Evolutionary conservation across 2,329 filamentous ascomycete species (phyloP).

Genomic region (Alternaria gansuensis): DNA sequence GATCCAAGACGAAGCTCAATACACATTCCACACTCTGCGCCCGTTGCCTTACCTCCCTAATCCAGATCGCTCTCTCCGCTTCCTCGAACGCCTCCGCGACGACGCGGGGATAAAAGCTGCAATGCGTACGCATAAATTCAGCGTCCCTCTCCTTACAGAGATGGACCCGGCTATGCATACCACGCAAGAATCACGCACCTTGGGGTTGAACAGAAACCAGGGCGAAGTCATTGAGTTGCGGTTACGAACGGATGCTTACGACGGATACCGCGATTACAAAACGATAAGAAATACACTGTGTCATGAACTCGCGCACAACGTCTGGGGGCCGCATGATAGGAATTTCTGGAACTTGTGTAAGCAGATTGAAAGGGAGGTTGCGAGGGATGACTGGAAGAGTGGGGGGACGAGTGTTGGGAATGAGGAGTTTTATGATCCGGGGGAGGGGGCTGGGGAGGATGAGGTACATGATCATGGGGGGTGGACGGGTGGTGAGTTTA

Average conservation of each 20-base stretch:
- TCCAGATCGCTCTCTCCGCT: slow-evolving; percentile 73
- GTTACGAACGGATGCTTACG: slow-evolving; percentile 89
- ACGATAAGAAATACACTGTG: slow-evolving; percentile 91
- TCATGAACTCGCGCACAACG: slow-evolving; percentile 94
- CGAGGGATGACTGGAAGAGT: slow-evolving; percentile 77
- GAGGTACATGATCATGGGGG: slow-evolving; percentile 55
- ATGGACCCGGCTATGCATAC: slow-evolving; percentile 93
- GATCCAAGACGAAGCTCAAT: slow-evolving; percentile 68
- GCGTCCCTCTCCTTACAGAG: slow-evolving; percentile 86
- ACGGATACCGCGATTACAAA: slow-evolving; percentile 92
- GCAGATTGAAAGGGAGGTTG: slow-evolving; percentile 87
- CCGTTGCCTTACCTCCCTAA: slow-evolving; percentile 81
- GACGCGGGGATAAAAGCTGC: slow-evolving; percentile 85
- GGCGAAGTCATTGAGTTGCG: slow-evolving; percentile 92
- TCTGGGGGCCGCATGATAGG: slow-evolving; percentile 82
- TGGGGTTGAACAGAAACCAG: slow-evolving; percentile 86
- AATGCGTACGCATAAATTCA: slow-evolving; percentile 87
- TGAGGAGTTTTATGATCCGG: slow-evolving; percentile 47
- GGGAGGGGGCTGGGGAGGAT: slow-evolving; percentile 25
- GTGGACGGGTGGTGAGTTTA: slow-evolving; percentile 55
- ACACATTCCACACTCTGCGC: slow-evolving; percentile 82
- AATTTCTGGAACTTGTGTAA: slow-evolving; percentile 90
- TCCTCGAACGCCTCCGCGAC: slow-evolving; percentile 77
- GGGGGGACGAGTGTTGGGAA: slow-evolving; percentile 63
- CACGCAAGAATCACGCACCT: slow-evolving; percentile 78